Conservation (phyloP, 2,329 filamentous ascomycete species). For the Colletotrichum phormii region DNA sequence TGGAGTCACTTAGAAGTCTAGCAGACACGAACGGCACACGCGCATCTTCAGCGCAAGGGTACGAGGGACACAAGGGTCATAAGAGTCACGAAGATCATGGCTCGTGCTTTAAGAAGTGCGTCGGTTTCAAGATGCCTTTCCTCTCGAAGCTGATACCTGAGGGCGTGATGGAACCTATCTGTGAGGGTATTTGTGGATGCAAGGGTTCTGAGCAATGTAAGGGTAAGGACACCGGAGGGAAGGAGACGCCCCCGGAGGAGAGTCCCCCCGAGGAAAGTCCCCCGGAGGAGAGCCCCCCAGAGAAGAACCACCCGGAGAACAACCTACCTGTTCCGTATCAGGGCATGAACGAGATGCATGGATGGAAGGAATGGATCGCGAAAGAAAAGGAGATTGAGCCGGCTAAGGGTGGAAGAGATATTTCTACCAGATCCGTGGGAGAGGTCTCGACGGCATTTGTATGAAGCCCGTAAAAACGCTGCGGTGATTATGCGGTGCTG, state of each 20-base stretch:
- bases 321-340: neutral
- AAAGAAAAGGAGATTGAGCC: neutral
- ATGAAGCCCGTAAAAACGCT: neutral
- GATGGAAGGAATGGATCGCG: neutral
- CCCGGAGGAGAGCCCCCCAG: neutral
- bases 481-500: too few species aligned
- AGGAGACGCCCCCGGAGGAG: neutral
- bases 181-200: neutral
- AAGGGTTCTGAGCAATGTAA: neutral
- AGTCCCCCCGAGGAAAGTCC: too few species aligned
- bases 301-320: neutral
- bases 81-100: neutral
- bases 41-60: neutral
- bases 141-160: neutral
- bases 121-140: neutral
- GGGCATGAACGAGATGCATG: neutral
- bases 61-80: neutral
- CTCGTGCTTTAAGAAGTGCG: neutral
- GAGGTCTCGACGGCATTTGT: neutral
- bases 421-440: neutral
- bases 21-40: neutral
- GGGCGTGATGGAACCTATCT: neutral
- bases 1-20: neutral
- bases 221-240: too few species aligned
- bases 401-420: neutral